Evolutionary conservation across 805 yeast species (phyloP).

Genomic region (Sporopachydermia quercuum): DNA sequence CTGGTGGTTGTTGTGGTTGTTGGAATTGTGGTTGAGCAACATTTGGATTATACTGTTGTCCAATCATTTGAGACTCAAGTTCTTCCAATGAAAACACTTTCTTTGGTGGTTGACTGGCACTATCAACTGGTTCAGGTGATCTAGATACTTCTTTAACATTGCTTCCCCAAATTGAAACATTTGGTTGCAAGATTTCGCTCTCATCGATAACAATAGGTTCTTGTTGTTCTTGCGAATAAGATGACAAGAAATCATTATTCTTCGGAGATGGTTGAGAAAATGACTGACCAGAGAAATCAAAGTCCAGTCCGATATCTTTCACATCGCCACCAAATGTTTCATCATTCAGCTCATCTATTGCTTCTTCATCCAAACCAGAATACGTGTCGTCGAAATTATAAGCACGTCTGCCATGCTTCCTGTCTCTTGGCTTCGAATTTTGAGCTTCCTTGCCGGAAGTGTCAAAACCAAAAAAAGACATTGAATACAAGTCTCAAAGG

Average conservation of each 20-base stretch:
- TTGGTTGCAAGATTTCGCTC: conserved; percentile 41
- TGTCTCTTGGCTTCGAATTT: conserved; percentile 8
- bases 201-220: conserved; percentile 5
- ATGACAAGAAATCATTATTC: conserved; percentile 14
- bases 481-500: too few species aligned
- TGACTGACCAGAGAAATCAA: conserved; percentile 38
- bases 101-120: conserved; percentile 13
- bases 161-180: conserved; percentile 57
- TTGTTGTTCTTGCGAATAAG: background rate
- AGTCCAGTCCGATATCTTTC: conserved; percentile 41
- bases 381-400: conserved; percentile 76
- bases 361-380: conserved; percentile 48
- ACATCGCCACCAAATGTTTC: conserved; percentile 53
- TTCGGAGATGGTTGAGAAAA: conserved; percentile 27
- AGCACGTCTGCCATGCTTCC: conserved; percentile 18
- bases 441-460: conserved; percentile 21
- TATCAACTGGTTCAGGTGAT: conserved; percentile 13
- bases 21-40: conserved; percentile 10
- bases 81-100: conserved; percentile 64
- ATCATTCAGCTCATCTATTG: conserved; percentile 67
- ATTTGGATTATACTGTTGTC: conserved; percentile 24
- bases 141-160: conserved; percentile 11
- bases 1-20: conserved; percentile 8
- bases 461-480: conserved; percentile 61
- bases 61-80: conserved; percentile 62